Evolutionary conservation across 441 rosid species (phyloP).

Genomic region (Cnidoscolus chayamansa): DNA sequence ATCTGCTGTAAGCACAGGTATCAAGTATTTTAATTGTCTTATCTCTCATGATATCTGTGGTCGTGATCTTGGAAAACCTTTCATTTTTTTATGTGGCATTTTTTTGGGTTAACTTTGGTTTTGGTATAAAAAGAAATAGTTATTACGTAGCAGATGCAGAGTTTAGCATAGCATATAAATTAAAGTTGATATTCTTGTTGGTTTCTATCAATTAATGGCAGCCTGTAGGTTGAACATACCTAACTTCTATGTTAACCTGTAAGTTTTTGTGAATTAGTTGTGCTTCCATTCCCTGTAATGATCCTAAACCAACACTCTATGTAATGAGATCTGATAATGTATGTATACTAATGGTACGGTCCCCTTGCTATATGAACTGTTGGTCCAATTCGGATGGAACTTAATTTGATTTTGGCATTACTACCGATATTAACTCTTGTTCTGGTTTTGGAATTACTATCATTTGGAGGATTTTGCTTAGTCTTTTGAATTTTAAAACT

Average conservation of each 20-base stretch:
- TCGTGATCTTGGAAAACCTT: too few relatives aligned
- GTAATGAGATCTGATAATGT: neutral
- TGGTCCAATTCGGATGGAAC: neutral
- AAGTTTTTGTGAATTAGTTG: neutral
- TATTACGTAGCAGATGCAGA: neutral
- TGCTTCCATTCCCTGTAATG: neutral
- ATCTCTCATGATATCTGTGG: too few relatives aligned
- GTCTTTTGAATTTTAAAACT: neutral
- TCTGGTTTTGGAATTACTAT: neutral
- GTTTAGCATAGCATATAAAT: neutral
- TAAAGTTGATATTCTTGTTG: neutral
- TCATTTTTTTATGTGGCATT: too few relatives aligned
- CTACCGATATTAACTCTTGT: neutral
- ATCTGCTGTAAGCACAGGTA: neutral
- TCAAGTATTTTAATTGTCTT: too few relatives aligned
- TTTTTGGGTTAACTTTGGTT: neutral
- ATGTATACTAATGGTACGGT: neutral
- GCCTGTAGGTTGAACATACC: neutral
- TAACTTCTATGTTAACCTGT: neutral
- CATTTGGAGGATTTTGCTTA: slow-evolving; percentile 1
- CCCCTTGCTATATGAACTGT: neutral
- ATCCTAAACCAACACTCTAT: neutral
- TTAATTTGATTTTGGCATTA: too few relatives aligned
- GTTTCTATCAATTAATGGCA: neutral
- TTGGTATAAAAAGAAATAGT: neutral